Evolutionary conservation across 768 basidiomycete genomes (phyloP).

Genomic region (Tricholoma furcatifolium): DNA sequence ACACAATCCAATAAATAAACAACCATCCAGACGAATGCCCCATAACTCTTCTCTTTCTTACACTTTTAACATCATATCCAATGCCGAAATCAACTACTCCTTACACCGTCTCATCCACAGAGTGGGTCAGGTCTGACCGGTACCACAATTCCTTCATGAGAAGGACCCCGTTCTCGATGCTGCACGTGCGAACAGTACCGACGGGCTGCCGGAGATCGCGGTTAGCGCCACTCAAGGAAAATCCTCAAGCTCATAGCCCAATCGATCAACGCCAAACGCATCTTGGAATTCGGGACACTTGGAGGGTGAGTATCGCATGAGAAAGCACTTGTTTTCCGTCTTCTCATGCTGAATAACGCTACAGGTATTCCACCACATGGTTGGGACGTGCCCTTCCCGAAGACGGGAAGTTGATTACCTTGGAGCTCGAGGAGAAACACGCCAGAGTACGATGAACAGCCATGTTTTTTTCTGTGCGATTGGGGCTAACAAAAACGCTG

Average conservation of each 20-base stretch:
- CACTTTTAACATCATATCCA: too few relatives aligned
- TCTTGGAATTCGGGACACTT: conserved; percentile 66
- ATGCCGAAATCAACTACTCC: not conserved
- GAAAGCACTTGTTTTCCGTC: not conserved
- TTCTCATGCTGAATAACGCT: not conserved
- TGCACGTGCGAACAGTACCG: conserved; percentile 36
- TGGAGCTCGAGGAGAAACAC: conserved; percentile 45
- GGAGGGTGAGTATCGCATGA: conserved; percentile 45
- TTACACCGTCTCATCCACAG: conserved; percentile 17
- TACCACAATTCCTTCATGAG: conserved; percentile 55
- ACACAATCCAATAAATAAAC: too few relatives aligned
- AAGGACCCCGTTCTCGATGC: conserved; percentile 42
- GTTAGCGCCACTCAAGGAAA: conserved; percentile 57
- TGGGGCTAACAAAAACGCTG: conserved; percentile 1
- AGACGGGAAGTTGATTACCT: conserved; percentile 47
- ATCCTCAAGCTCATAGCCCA: conserved; percentile 48
- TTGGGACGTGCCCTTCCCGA: conserved; percentile 46
- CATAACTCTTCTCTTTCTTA: too few relatives aligned
- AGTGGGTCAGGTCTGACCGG: conserved; percentile 51
- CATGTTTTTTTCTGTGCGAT: not conserved
- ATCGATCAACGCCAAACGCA: conserved; percentile 51
- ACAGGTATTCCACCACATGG: conserved; percentile 44
- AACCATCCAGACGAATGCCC: too few relatives aligned
- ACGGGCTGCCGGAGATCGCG: conserved; percentile 50
- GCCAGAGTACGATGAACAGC: conserved; percentile 37